Percentiles rank a stretch among this genome's conserved stretches.
Evolutionary conservation across 2,329 filamentous ascomycete species (phyloP).

Genomic region (Penicillium sp.): DNA sequence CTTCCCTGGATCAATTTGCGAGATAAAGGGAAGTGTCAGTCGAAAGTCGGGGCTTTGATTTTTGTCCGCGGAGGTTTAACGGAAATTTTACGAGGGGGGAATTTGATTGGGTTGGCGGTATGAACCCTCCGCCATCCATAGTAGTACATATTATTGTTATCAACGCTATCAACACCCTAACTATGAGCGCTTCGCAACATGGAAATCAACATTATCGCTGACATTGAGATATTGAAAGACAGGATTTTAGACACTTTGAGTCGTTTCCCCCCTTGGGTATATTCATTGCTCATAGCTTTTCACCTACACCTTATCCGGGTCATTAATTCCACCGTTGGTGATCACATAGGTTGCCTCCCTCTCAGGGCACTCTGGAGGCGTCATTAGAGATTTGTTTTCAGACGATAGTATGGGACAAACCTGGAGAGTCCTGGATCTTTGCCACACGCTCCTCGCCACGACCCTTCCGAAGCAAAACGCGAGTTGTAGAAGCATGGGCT

Average conservation of each 20-base stretch:
- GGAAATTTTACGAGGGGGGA: conserved; percentile 11
- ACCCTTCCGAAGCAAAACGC: conserved; percentile 69
- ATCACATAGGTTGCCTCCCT: conserved; percentile 73
- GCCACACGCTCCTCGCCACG: conserved; percentile 72
- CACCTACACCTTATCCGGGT: conserved; percentile 64
- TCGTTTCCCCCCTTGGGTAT: neutral
- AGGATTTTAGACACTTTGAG: neutral
- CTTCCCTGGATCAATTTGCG: neutral
- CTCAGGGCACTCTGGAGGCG: conserved; percentile 65
- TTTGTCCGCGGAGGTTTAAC: conserved; percentile 12
- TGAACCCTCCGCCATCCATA: neutral
- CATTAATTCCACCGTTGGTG: conserved; percentile 70
- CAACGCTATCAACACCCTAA: neutral
- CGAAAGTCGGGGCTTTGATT: neutral
- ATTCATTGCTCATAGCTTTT: neutral
- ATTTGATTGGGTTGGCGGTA: conserved; percentile 8
- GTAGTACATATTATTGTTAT: neutral
- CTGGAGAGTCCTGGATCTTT: conserved; percentile 70
- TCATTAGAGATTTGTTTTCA: conserved; percentile 21
- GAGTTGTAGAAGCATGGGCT: conserved; percentile 70
- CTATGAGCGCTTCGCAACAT: neutral
- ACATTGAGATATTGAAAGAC: neutral
- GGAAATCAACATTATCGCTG: neutral
- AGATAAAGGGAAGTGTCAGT: neutral
- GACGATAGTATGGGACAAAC: conserved; percentile 44